A percentile compares a stretch with the other conserved stretches of the same genome.
Conservation (phyloP, 2,329 filamentous ascomycete genomes). For the Ophiobolus disseminans region DNA sequence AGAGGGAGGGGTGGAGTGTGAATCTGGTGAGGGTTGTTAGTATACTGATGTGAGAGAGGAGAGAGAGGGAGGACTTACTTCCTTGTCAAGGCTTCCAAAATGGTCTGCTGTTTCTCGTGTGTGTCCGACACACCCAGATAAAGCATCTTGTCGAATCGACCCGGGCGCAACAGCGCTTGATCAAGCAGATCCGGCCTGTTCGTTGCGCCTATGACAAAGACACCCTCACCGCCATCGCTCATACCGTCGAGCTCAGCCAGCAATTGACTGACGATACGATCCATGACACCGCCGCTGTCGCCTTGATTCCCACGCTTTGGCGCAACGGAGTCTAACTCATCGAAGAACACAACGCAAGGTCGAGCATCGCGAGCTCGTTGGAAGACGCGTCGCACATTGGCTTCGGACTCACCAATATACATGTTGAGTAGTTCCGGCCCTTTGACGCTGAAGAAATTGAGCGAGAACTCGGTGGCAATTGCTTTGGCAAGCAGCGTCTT, state of each 20-base stretch:
- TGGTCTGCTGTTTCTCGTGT: conserved; percentile 93
- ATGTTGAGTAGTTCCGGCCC: conserved; percentile 91
- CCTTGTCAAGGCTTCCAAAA: conserved; percentile 89
- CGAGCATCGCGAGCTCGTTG: conserved; percentile 84
- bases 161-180: conserved; percentile 85
- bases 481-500: conserved; percentile 94
- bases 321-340: conserved; percentile 90
- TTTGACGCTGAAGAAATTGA: conserved; percentile 95
- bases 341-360: conserved; percentile 92
- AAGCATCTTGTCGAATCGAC: conserved; percentile 97
- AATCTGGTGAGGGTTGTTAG: conserved; percentile 67
- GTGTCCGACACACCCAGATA: conserved; percentile 96
- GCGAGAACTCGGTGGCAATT: conserved; percentile 89
- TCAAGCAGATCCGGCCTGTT: conserved; percentile 94
- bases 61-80: conserved; percentile 71
- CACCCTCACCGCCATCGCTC: conserved; percentile 85
- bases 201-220: conserved; percentile 96
- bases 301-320: conserved; percentile 97
- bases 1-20: conserved; percentile 79
- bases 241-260: conserved; percentile 96
- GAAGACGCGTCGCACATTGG: conserved; percentile 88
- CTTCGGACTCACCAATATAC: conserved; percentile 95
- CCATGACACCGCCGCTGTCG: conserved; percentile 97
- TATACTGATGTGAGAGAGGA: not conserved
- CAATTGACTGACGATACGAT: conserved; percentile 93